Base-by-base conservation (phyloP, 768 basidiomycete genomes). In the Calocybe indica region DNA sequence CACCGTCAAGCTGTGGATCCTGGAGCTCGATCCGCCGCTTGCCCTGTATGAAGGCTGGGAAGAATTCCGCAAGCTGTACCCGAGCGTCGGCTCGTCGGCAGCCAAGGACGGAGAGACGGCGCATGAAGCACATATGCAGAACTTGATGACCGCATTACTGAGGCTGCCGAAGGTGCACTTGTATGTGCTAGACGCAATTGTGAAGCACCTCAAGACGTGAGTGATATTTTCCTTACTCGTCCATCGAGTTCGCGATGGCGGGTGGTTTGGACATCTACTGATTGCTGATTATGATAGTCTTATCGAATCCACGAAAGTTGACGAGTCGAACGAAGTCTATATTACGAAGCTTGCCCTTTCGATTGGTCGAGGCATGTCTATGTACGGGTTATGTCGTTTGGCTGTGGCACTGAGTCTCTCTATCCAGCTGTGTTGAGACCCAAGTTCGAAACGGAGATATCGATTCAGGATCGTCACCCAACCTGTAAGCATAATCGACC, bases 21-120 rank as follows among this genome's bases (percentile, higher is more conserved):
- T 96, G n/a, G 94, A 98, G 63, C 76, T 98, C 28, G 83, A 92
- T 58, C 89, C 91, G 6, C 92, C 95, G 28, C 63, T 96, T 8
- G 77, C 81, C 12, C 68, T 88, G 40, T 95, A 85, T 74, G 91
- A 94, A 57, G 82, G 86, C 39, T 98, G 93, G 88, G 92, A 94
- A 37, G 93, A 96, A 30, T 73, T 94, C 51, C 78, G 89, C 46
- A 84, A 81, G 52, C 54, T 96, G n/a, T 97, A 96, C 58, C 92
- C 91, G 5, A 75, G 71, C 33, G 78, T 88, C 46, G 83, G 85
- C 22, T 75, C 79, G 7, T 59, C 61, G 7, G 58, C 74, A 22
- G 61, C 61, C 1, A 80, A 77, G 55, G 85, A 82, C 12, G 76
- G 74, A 14, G 74, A 74, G 40, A 64, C 65, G 1, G 68, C 73